These are phyloP conservation scores for Globisporangium heterothallicum DNA, from an alignment of 352 stramenopile genomes.

Conservation along the genomic window DNA sequence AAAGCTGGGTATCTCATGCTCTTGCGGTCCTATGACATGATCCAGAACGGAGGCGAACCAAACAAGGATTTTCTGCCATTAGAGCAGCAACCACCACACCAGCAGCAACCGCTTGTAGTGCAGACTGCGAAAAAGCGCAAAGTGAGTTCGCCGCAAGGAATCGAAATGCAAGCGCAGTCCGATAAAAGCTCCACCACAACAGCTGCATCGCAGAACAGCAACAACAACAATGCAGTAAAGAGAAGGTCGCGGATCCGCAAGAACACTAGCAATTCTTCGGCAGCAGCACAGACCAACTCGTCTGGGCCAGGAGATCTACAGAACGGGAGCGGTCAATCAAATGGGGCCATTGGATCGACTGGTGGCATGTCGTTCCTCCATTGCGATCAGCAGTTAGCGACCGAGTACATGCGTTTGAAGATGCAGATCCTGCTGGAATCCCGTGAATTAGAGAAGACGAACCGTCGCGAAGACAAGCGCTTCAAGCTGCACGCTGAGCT, in stretches of 20 bases:
- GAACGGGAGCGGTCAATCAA: background rate
- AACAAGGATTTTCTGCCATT: background rate
- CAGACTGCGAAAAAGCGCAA: slow-evolving; percentile 4
- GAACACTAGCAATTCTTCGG: background rate
- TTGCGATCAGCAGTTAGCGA: slow-evolving; percentile 10
- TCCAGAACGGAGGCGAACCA: slow-evolving; percentile 3
- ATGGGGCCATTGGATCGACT: background rate
- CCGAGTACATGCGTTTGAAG: slow-evolving; percentile 13
- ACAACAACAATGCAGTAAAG: slow-evolving; percentile 2
- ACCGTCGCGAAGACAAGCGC: slow-evolving; percentile 17
- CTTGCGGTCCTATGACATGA: slow-evolving; percentile 9
- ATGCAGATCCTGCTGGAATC: slow-evolving; percentile 25
- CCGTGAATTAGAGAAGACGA: slow-evolving; percentile 5
- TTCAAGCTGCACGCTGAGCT: slow-evolving; percentile 35
- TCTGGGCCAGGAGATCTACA: no score
- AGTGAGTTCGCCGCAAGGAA: background rate
- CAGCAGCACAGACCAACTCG: background rate
- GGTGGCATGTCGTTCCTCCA: background rate
- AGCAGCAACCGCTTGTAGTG: background rate
- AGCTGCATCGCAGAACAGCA: background rate
- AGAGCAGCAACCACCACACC: background rate
- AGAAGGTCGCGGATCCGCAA: background rate
- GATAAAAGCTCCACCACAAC: background rate
- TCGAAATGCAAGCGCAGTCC: background rate
- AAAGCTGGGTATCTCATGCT: slow-evolving; percentile 19